Conservation (phyloP, 768 basidiomycete species). For the Lactifluus volemus region DNA sequence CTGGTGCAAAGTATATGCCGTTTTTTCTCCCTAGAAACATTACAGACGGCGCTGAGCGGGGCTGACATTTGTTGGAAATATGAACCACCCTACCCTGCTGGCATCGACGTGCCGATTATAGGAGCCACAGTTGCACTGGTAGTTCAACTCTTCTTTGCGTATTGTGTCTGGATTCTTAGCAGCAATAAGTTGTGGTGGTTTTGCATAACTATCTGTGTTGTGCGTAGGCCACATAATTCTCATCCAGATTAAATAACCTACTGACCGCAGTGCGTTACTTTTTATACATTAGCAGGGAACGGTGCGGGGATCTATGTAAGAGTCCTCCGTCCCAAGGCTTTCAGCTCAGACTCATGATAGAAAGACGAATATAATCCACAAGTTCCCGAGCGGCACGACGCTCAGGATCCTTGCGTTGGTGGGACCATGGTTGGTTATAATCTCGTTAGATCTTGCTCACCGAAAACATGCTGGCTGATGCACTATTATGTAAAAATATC, state of each 20-base stretch:
- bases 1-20: neutral
- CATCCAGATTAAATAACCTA: neutral
- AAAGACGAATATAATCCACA: neutral
- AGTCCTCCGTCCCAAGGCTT: neutral
- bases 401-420: neutral
- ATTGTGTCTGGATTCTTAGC: slow-evolving; percentile 8
- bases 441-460: neutral
- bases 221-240: neutral
- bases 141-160: slow-evolving; percentile 5
- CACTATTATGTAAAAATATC: neutral
- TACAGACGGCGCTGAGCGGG: neutral
- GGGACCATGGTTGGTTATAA: neutral
- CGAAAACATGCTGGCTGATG: neutral
- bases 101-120: slow-evolving; percentile 1
- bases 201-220: neutral
- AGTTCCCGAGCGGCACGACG: neutral
- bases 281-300: neutral
- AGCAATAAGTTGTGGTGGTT: neutral
- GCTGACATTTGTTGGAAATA: slow-evolving; percentile 1
- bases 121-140: neutral
- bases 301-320: neutral
- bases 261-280: neutral
- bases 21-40: neutral
- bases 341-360: neutral
- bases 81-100: neutral